Evolutionary conservation across 306 rosid species (phyloP), one percentile per base, ranked within the genome.

Genomic region (Fragaria iinumae): DNA sequence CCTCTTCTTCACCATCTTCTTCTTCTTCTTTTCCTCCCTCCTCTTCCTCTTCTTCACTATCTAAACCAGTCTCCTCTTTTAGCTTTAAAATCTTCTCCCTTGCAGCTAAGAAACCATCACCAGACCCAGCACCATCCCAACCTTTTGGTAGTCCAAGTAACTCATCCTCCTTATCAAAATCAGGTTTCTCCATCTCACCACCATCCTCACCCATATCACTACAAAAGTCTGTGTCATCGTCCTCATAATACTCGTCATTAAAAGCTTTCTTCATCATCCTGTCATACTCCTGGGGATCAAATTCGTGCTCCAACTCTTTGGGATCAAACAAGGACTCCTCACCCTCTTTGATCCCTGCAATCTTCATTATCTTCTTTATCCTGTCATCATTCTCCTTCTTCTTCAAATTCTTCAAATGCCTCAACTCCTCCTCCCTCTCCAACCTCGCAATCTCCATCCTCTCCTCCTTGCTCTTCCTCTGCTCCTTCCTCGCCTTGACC

Each of bases 361-460:
- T 88, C 84, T 79, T 79, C 87, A 88, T 87, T 52, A 92, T 92
- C 89, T 70, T 89, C 67, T 73, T 86, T 29, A 92, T 78, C 86
- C 81, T 92, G 60, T 92, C 96, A 13, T 82, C 84, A 56, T 90
- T 93, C 84, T 95, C 97, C 80, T 95, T 90, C 88, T 89, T 92
- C 89, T 92, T 95, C 88, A 90, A 81, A 86, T 95, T 95, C 80
- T 92, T 95, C 69, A 92, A 79, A 81, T 83, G 93, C 67, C 91
- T 92, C 88, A 95, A 77, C 79, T 95, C 99, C 87, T 90, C 97
- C 83, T 92, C 93, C 88, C 93, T 88, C 89, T 90, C 97, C 77
- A 86, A 78, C 84, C 82, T 88, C 9, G 89, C 92, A 71, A 85
- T 83, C 84, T 88, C 96, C 91, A 87, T 87, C 78, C 97, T 90